Conservation (phyloP, 306 rosid species). For the Gillenia trifoliata region DNA sequence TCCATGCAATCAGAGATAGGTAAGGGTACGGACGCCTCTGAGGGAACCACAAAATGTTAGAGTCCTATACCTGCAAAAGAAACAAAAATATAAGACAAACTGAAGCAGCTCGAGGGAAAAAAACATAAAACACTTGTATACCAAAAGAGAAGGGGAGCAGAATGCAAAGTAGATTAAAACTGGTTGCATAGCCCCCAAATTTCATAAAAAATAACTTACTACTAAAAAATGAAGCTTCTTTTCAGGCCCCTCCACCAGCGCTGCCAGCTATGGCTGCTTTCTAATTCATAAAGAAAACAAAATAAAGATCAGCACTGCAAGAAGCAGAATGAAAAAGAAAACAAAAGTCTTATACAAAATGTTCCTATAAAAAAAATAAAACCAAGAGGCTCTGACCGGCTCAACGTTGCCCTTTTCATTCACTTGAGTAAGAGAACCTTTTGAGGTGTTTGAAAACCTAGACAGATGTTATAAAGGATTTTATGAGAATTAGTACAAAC, state of each 20-base stretch:
- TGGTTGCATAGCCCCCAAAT: not conserved
- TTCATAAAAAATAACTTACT: conserved; percentile 37
- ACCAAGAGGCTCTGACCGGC: conserved; percentile 41
- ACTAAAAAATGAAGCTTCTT: conserved; percentile 19
- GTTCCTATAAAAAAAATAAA: too few relatives aligned
- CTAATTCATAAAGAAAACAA: conserved; percentile 26
- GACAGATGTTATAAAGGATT: not conserved
- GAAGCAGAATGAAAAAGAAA: conserved; percentile 5
- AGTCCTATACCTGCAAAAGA: conserved; percentile 44
- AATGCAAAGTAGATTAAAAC: not conserved
- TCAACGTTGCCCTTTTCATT: conserved; percentile 54
- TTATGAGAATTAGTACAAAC: not conserved
- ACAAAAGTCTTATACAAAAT: not conserved
- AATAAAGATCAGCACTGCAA: conserved; percentile 22
- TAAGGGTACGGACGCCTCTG: conserved; percentile 22
- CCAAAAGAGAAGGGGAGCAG: not conserved
- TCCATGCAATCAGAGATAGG: conserved; percentile 25
- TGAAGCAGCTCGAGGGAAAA: not conserved
- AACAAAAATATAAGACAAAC: conserved; percentile 1
- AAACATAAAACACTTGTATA: not conserved
- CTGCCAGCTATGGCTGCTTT: conserved; percentile 57
- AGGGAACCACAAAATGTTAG: conserved; percentile 32
- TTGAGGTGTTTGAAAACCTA: conserved; percentile 60
- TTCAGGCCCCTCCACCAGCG: conserved; percentile 66
- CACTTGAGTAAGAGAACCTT: conserved; percentile 39